Percentiles rank a stretch among this genome's conserved stretches.
phyloP scores from a whole-genome alignment of 2,329 filamentous ascomycete genomes.

The Cercospora sp. region DNA sequence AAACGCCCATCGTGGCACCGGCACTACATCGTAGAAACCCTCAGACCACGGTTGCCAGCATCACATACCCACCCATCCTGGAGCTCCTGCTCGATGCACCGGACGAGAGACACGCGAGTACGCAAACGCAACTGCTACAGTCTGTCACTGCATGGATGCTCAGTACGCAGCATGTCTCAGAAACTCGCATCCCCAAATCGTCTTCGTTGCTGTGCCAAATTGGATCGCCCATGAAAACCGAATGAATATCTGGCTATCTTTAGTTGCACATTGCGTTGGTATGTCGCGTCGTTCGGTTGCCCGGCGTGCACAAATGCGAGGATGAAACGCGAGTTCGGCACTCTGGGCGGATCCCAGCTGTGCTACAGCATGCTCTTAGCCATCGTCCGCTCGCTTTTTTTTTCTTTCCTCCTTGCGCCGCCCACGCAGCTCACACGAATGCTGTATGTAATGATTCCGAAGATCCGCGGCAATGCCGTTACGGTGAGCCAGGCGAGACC shows the following conservation, averaged over 20 bases:
- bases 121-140: not conserved
- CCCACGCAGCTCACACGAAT: conserved; percentile 17
- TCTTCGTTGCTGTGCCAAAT: not conserved
- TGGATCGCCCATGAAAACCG: conserved; percentile 1
- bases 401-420: conserved; percentile 26
- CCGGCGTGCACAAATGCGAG: conserved; percentile 25
- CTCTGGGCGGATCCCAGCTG: conserved; percentile 21
- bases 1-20: conserved; percentile 27
- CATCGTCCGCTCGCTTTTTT: conserved; percentile 7
- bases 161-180: not conserved
- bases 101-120: not conserved
- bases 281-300: conserved; percentile 21
- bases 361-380: conserved; percentile 26
- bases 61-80: conserved; percentile 10
- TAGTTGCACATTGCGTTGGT: conserved; percentile 15
- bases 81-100: conserved; percentile 7
- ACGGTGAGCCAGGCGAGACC: conserved; percentile 21
- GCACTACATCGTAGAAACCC: conserved; percentile 8
- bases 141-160: conserved; percentile 1
- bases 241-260: conserved; percentile 6
- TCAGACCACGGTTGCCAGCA: not conserved
- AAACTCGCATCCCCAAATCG: not conserved
- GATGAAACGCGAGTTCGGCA: conserved; percentile 26
- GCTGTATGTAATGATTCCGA: conserved; percentile 24
- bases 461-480: conserved; percentile 24